Base-by-base conservation (phyloP, 345 rosid genomes). In the Microthlaspi erraticum region DNA sequence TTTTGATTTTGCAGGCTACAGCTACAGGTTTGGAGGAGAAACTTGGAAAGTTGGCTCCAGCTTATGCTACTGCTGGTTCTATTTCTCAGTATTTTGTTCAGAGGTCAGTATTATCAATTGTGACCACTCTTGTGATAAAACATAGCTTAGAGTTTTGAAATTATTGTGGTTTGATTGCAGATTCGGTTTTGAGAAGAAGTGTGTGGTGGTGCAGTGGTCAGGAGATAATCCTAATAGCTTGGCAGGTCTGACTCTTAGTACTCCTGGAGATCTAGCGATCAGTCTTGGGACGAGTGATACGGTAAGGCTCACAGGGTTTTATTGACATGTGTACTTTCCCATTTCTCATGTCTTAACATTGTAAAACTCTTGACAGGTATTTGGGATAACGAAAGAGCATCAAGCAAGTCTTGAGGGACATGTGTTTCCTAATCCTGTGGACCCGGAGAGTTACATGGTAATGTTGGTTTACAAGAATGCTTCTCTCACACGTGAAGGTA, bases 211-310 rank as follows among this genome's bases (percentile, higher is more conserved):
- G 74, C 97, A 94, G 76, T 91, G 99, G 91, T 91, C 99, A 38
- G 99, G 97, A 81, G 99, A 94, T 83, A 94, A 94, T 64, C 99
- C 99, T 43, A 91, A 89, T 83, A 94, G 99, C 78, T 85, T 94
- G 77, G 99, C 99, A 78, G 97, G 99, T 73, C 80, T 91, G 74
- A 84, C 95, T 49, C 84, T 89, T 37, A 91, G 88, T 79, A 84
- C 79, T 56, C 90, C 99, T 29, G 95, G 99, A 49, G 99, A 91
- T 74, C 58, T 94, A 57, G 97, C 96, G 18, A 85, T 89, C 64
- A 94, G 97, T 80, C 87, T 91, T 39, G 99, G 96, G 74, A 89
- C 96, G 33, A 94, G 97, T 57, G 99, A 91, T 79, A 86, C 93
- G 65, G 99, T 82, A 84, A 82, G 95, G 19, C 64, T 62, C 60